phyloP scores from a whole-genome alignment of 495 filamentous ascomycete genomes.

The Tuber melanosporum region DNA sequence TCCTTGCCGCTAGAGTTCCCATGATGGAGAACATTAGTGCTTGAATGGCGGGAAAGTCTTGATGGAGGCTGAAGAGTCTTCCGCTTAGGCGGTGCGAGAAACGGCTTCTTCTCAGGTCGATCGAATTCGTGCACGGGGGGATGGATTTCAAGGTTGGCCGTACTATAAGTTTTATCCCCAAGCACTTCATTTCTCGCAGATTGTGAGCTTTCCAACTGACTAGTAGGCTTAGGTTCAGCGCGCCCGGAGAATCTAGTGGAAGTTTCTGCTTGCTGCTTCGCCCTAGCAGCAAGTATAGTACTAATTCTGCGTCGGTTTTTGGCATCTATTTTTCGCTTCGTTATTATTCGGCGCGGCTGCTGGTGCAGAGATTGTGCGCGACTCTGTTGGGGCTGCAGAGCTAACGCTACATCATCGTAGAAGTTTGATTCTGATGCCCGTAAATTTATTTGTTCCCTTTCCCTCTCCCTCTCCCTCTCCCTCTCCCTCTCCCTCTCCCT shows the following conservation, averaged over 20 bases:
- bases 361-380: slow-evolving; percentile 31
- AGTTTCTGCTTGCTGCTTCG: slow-evolving; percentile 24
- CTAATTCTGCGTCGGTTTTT: slow-evolving; percentile 34
- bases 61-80: slow-evolving; percentile 26
- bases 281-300: slow-evolving; percentile 31
- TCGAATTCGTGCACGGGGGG: slow-evolving; percentile 10
- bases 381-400: slow-evolving; percentile 25
- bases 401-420: slow-evolving; percentile 25
- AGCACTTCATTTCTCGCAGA: slow-evolving; percentile 9
- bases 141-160: slow-evolving; percentile 18
- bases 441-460: slow-evolving; percentile 4
- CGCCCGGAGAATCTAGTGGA: neutral
- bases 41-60: slow-evolving; percentile 24
- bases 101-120: slow-evolving; percentile 23
- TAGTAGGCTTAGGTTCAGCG: neutral
- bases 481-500: neutral
- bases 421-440: slow-evolving; percentile 18
- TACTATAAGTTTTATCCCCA: slow-evolving; percentile 24
- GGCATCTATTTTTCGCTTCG: slow-evolving; percentile 23
- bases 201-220: slow-evolving; percentile 10
- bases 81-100: slow-evolving; percentile 26
- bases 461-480: neutral
- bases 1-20: slow-evolving; percentile 31
- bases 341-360: slow-evolving; percentile 27
- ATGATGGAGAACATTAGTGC: slow-evolving; percentile 21